Evolutionary conservation across 208 protist species (phyloP), one percentile per base, ranked within the genome.

Genomic region (Acanthamoeba triangularis): DNA sequence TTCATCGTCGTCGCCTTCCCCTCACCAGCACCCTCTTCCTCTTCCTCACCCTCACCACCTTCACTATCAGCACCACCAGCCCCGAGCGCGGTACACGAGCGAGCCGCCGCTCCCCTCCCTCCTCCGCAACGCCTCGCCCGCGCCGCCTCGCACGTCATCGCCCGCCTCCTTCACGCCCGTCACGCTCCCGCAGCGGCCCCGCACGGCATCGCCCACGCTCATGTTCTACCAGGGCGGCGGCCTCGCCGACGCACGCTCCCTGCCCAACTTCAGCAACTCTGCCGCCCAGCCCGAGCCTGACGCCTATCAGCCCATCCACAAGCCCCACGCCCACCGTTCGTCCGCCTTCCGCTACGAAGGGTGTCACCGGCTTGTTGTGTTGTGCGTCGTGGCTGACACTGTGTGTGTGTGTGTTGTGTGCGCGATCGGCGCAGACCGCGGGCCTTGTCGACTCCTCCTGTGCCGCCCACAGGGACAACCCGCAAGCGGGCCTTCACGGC

Each of bases 221-320:
- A 93, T 78, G 56, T 93, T 93, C 61, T 93, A 93, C 44, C 87
- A 93, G 30, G 87, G 87, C 56, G 87, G 87, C 23, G 87, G 87
- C 30, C 87, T 93, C 14, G 87, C 87, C 28, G 44, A 30, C 11
- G 11, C 52, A 3, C 87, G 59, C 35, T 76, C 87, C 25, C 61
- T 78, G 4, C 87, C 87, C 59, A 93, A 35, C 23, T 93, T 93
- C 65, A 78, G 63, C 65, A 35, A 44, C 59, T 59, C 61, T 28
- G 87, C 87, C 1, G 59, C 65, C 16, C 87, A 74, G 14, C 87
- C 87, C 16, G 87, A 93, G 35, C 87, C 87, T 25, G 87, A 93
- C 30, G 65, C 87, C 56, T 93, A 72, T 44, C 87, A 93, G 30
- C 87, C 87, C 61, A 93, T 93, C 10, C 87, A 74, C 87, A 93